Evolutionary conservation across 1,139 yeast species (phyloP), one percentile per base, ranked within the genome.

Genomic region (Lodderomyces orthopsilosis): DNA sequence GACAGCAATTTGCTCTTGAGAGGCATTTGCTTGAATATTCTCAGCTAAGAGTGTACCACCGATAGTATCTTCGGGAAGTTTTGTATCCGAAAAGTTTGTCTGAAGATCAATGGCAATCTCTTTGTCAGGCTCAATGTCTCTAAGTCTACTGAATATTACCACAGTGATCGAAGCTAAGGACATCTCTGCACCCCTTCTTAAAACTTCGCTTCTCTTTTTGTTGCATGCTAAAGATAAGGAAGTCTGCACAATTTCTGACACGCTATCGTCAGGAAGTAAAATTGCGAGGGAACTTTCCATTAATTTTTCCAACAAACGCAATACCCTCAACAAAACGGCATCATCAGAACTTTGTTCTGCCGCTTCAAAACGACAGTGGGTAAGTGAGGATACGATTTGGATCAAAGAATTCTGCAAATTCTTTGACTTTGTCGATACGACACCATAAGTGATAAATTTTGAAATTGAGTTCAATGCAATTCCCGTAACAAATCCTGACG

Each of bases 301-400:
- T 26, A 91, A 75, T 35, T 72, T 67, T 54, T 89, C 94, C 60
- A 93, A 72, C 33, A 93, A 68, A 37, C 85, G 71, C 51, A 94
- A 75, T 19, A 94, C 95, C 56, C 88, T 88, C 42, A 91, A 72
- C 42, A 94, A 68, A 4, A 94, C 94, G 0, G 95, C 88, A 58
- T 94, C 98, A 63, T 94, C 98, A 35, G 91, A 85, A 35, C 85
- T 79, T 59, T 90, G 96, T 58, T 91, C 97, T 0, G 95, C 87
- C 1, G 96, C 96, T 66, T 93, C 98, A 60, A 93, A 94, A 32
- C 96, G 79, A 63, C 98, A 93, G 58, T 90, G 96, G 0, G 98
- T 88, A 46, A 94, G 75, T 0, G 97, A 85, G 14, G 87, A 77
- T 15, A 85, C 77, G 44, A 84, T 71, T 54, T 83, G 85, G 12